Conservation (phyloP, 805 yeast species). For the Nakazawaea wickerhamii region DNA sequence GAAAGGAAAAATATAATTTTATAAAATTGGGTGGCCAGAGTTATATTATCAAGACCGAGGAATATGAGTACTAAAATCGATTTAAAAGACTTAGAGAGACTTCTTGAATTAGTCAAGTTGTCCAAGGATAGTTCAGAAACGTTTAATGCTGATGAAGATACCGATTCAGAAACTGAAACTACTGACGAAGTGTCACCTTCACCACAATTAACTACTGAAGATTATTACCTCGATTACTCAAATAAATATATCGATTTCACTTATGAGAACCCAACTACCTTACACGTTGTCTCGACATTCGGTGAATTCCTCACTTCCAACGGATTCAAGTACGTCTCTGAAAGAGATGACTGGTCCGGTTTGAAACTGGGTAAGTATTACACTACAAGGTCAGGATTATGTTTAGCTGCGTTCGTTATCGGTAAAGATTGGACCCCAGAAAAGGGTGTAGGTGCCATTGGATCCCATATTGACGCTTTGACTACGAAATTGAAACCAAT, state of each 20-base stretch:
- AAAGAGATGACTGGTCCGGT: constrained; percentile 51
- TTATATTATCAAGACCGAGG: no score
- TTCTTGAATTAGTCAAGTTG: constrained; percentile 5
- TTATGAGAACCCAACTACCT: constrained; percentile 66
- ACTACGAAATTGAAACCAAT: constrained; percentile 67
- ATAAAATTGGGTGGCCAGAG: no score
- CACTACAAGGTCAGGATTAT: constrained; percentile 64
- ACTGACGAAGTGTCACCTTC: constrained; percentile 4
- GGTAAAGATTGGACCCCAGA: constrained; percentile 64
- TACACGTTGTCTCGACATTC: constrained; percentile 59
- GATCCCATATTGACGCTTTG: constrained; percentile 72
- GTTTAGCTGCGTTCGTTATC: constrained; percentile 62
- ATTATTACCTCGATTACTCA: constrained; percentile 10
- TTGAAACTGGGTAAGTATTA: constrained; percentile 50
- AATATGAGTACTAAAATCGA: neutral
- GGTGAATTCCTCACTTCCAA: constrained; percentile 40
- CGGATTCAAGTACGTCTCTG: constrained; percentile 64
- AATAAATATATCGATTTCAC: constrained; percentile 67
- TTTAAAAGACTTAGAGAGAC: constrained; percentile 4
- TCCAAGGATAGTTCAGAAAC: constrained; percentile 6
- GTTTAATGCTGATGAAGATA: neutral
- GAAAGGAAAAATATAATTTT: neutral
- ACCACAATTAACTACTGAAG: constrained; percentile 3
- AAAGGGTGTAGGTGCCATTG: constrained; percentile 64
- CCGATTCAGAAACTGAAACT: constrained; percentile 1